Conservation (phyloP, 306 rosid species). For the peach (Prunus persica) region Prunus_persica_NCBIv2 NC_034009.1:11541001-11541500, state of each 20-base stretch:
- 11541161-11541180: conserved; percentile 61
- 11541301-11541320: conserved; percentile 59
- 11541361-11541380: conserved; percentile 48
- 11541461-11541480: conserved; percentile 32
- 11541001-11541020: conserved; percentile 36
- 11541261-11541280: conserved; percentile 74
- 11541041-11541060: conserved; percentile 38
- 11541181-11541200: conserved; percentile 74
- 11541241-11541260: conserved; percentile 62
- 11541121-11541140: conserved; percentile 67
- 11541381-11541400: conserved; percentile 43
- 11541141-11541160: conserved; percentile 62
- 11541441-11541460: conserved; percentile 37
- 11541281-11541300: conserved; percentile 80
- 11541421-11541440: conserved; percentile 42
- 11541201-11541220: conserved; percentile 60
- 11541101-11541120: conserved; percentile 63
- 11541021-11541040: conserved; percentile 40
- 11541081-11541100: conserved; percentile 49
- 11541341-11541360: conserved; percentile 52
- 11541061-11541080: conserved; percentile 40
- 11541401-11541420: conserved; percentile 34
- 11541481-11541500: conserved; percentile 35
- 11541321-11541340: conserved; percentile 48
- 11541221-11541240: conserved; percentile 76